phyloP scores from a whole-genome alignment of 176 grass and related monocot species.

The Oryza nivara region DNA sequence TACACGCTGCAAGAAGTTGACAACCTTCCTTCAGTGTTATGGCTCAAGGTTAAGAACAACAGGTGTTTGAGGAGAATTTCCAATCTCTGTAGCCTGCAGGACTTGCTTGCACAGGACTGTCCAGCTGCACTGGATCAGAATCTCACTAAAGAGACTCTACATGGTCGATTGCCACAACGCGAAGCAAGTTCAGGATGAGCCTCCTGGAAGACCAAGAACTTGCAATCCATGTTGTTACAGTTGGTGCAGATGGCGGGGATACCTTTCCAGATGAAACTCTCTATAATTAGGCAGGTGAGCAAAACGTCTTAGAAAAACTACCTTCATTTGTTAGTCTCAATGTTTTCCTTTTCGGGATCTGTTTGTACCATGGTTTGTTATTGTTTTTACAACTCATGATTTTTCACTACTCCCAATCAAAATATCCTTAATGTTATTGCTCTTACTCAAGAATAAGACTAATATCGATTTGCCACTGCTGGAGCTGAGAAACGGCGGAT shows the following conservation, averaged over 20 bases:
- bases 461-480: no score
- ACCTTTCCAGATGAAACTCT: constrained; percentile 20
- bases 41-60: constrained; percentile 32
- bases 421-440: neutral
- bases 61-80: constrained; percentile 14
- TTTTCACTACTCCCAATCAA: neutral
- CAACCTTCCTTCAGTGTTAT: constrained; percentile 1
- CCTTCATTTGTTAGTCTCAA: neutral
- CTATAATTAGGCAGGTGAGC: neutral
- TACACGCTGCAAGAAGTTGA: constrained; percentile 16
- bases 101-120: constrained; percentile 19
- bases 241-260: neutral
- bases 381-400: neutral
- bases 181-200: neutral
- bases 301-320: neutral
- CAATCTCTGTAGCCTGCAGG: constrained; percentile 16
- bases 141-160: neutral
- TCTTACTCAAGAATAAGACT: no score
- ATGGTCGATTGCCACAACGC: neutral
- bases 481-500: no score
- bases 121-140: neutral
- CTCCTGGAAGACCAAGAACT: neutral
- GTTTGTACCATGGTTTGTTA: neutral
- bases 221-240: neutral
- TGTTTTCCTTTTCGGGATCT: no score